phyloP scores from a whole-genome alignment of 2,329 filamentous ascomycete species.

The Stromatinia cepivora region DNA sequence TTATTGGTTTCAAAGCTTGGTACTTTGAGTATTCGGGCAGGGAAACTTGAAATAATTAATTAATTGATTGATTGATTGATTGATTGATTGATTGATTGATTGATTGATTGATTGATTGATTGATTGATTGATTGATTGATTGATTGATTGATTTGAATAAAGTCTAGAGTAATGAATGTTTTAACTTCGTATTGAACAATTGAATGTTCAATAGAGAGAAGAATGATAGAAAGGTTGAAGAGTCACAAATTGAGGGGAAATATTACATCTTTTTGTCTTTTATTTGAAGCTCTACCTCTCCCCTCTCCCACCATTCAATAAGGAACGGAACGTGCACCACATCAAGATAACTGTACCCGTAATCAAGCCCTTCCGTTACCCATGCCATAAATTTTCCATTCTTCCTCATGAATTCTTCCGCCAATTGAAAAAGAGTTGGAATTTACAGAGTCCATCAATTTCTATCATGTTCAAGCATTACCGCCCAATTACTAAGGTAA shows the following conservation, averaged over 20 bases:
- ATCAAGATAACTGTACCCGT: no score
- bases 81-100: no score
- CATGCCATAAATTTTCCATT: not conserved
- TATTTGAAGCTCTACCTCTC: not conserved
- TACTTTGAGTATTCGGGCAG: not conserved
- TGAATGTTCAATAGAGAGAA: not conserved
- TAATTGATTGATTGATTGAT: no score
- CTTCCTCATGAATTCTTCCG: conserved; percentile 9
- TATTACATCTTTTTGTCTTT: not conserved
- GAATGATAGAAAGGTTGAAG: not conserved
- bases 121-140: no score
- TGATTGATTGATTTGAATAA: not conserved
- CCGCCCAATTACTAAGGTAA: not conserved
- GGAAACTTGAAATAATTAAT: not conserved
- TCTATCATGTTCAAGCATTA: not conserved
- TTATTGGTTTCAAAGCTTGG: conserved; percentile 4
- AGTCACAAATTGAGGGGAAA: not conserved
- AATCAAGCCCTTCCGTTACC: no score
- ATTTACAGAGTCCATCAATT: no score
- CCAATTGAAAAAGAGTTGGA: not conserved
- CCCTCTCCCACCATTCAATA: not conserved
- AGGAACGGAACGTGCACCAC: conserved; percentile 19
- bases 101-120: no score
- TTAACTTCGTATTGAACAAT: not conserved
- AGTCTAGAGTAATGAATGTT: not conserved